These are phyloP conservation scores for Monascus purpureus DNA, from an alignment of 495 filamentous ascomycete species.

Conservation along the genomic window DNA sequence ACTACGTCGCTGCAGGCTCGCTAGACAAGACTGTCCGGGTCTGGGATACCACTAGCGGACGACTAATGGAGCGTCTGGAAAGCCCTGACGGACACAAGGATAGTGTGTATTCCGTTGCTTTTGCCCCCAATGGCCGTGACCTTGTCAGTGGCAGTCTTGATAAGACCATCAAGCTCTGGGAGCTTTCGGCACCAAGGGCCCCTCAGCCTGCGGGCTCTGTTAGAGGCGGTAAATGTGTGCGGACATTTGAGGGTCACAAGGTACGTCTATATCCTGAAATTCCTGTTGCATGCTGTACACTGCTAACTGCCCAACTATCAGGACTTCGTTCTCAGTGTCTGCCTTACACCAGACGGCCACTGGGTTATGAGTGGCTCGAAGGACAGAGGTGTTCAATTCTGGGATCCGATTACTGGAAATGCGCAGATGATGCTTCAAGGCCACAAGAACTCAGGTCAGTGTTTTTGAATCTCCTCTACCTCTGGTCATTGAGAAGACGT, in stretches of 20 bases:
- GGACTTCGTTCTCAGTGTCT: conserved; percentile 87
- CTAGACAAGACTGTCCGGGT: conserved; percentile 84
- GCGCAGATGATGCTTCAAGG: conserved; percentile 89
- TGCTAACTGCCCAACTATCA: no score
- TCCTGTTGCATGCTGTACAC: no score
- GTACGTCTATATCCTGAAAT: conserved; percentile 32
- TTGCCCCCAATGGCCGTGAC: conserved; percentile 75
- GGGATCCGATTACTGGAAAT: conserved; percentile 75
- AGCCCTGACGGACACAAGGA: conserved; percentile 81
- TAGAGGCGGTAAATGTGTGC: conserved; percentile 69
- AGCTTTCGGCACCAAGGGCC: conserved; percentile 56
- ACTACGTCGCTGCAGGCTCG: conserved; percentile 75
- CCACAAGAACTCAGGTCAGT: conserved; percentile 72
- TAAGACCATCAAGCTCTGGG: conserved; percentile 95
- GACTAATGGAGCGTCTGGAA: conserved; percentile 69
- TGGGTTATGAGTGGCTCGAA: conserved; percentile 91
- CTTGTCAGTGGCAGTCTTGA: conserved; percentile 82
- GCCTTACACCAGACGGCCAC: conserved; percentile 70
- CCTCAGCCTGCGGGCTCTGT: conserved; percentile 43
- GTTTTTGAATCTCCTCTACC: conserved; percentile 6
- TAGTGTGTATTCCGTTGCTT: conserved; percentile 85
- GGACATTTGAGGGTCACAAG: conserved; percentile 85
- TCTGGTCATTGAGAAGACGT: no score
- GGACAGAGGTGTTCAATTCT: conserved; percentile 84
- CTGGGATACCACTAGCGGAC: conserved; percentile 74